Evolutionary conservation across 2,329 filamentous ascomycete genomes (phyloP).

Genomic region (Hymenoscyphus occultus): DNA sequence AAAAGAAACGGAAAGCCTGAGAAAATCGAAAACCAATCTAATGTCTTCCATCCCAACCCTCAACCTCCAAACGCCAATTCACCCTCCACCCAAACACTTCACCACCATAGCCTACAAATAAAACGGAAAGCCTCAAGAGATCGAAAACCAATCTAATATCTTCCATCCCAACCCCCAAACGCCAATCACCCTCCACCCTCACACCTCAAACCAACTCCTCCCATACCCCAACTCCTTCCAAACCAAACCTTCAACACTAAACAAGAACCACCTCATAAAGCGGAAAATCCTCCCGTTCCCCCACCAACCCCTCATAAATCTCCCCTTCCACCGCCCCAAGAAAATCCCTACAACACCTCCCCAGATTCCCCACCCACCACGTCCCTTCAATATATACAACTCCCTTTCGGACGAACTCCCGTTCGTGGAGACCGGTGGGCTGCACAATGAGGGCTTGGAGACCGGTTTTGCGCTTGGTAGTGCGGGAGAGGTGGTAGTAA

Average conservation of each 20-base stretch:
- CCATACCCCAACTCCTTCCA: too few relatives aligned
- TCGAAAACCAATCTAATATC: too few relatives aligned
- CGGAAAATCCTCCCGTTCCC: conserved; percentile 5
- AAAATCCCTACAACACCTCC: conserved; percentile 1
- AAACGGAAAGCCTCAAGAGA: too few relatives aligned
- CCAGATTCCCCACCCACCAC: conserved; percentile 6
- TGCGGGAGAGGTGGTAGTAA: background rate
- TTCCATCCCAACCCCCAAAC: too few relatives aligned
- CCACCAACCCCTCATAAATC: conserved; percentile 5
- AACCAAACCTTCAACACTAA: background rate
- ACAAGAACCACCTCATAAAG: conserved; percentile 12
- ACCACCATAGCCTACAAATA: too few relatives aligned
- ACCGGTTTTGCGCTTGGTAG: background rate
- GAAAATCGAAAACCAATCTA: too few relatives aligned
- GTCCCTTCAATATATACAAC: conserved; percentile 7
- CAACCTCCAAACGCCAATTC: too few relatives aligned
- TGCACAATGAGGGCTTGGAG: conserved; percentile 11
- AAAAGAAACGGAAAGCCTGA: too few relatives aligned
- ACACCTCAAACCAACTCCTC: too few relatives aligned
- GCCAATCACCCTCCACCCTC: too few relatives aligned
- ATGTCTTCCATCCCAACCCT: too few relatives aligned
- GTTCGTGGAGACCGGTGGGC: background rate
- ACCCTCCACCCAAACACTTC: too few relatives aligned
- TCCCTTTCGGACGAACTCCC: conserved; percentile 12
- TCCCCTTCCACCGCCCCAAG: background rate